Evolutionary conservation across 2,329 filamentous ascomycete genomes (phyloP).

Genomic region (Waltergamsia citrina): DNA sequence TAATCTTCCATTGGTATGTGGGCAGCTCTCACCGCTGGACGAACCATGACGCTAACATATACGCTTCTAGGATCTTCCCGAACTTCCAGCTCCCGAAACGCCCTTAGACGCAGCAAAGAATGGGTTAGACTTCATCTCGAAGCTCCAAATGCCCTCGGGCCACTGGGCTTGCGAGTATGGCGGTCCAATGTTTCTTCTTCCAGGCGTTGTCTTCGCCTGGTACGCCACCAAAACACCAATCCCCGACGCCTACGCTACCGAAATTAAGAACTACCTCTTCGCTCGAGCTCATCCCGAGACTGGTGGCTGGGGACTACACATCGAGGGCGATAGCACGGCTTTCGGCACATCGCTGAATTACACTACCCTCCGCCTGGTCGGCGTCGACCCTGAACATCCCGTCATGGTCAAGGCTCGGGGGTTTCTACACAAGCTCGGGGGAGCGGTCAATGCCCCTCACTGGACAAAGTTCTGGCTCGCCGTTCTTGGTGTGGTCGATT

Average conservation of each 20-base stretch:
- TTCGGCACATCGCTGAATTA: constrained; percentile 92
- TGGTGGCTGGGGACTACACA: constrained; percentile 96
- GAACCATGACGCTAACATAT: constrained; percentile 3
- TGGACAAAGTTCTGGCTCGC: constrained; percentile 98
- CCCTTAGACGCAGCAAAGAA: constrained; percentile 74
- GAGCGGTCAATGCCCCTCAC: constrained; percentile 75
- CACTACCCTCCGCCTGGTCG: constrained; percentile 67
- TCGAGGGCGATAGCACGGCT: constrained; percentile 84
- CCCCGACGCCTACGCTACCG: constrained; percentile 66
- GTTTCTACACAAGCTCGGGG: constrained; percentile 76
- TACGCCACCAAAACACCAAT: constrained; percentile 86
- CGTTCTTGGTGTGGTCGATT: constrained; percentile 70
- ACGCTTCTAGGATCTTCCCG: constrained; percentile 55
- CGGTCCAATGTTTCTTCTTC: constrained; percentile 90
- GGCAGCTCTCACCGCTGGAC: background rate
- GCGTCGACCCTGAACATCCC: constrained; percentile 74
- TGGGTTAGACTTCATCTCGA: constrained; percentile 78
- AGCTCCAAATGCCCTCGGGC: constrained; percentile 78
- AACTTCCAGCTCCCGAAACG: constrained; percentile 59
- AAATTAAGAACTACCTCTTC: constrained; percentile 88
- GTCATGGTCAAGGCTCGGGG: constrained; percentile 78
- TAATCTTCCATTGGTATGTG: constrained; percentile 63
- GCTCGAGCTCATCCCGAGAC: constrained; percentile 77
- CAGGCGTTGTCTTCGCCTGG: constrained; percentile 76
- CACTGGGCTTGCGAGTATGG: constrained; percentile 98